Evolutionary conservation across 345 rosid genomes (phyloP).

Genomic region (Dovyalis caffra): DNA sequence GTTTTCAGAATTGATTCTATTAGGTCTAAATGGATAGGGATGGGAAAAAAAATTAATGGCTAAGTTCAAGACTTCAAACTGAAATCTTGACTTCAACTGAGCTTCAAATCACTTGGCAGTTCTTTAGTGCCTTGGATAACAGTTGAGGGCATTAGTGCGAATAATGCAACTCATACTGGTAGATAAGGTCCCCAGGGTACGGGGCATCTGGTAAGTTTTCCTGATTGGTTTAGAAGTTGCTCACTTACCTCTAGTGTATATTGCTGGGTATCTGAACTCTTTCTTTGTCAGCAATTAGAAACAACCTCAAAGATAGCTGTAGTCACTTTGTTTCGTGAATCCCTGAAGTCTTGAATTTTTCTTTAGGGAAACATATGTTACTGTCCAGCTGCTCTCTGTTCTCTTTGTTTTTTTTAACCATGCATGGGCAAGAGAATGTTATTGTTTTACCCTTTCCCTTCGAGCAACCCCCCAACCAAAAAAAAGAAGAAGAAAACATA

Average conservation of each 20-base stretch:
- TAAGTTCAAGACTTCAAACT: neutral
- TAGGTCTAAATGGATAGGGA: neutral
- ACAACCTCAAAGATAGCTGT: neutral
- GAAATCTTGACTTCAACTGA: neutral
- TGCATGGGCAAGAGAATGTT: too few species aligned
- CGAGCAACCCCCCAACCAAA: neutral
- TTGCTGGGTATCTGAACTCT: neutral
- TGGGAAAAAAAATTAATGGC: neutral
- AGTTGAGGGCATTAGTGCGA: neutral
- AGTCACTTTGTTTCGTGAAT: neutral
- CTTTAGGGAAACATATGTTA: neutral
- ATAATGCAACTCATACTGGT: neutral
- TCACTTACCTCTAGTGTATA: neutral
- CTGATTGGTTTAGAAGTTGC: neutral
- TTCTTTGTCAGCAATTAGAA: neutral
- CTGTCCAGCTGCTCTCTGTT: neutral
- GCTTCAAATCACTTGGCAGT: neutral
- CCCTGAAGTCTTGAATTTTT: neutral
- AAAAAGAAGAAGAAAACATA: too few species aligned
- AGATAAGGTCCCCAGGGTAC: neutral
- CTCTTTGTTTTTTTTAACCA: too few species aligned
- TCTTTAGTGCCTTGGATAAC: neutral
- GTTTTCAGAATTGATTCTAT: neutral
- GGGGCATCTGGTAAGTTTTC: neutral
- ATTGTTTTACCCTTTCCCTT: neutral